These are phyloP conservation scores for Trametes meyenii DNA, from an alignment of 768 basidiomycete genomes.

Conservation along the genomic window DNA sequence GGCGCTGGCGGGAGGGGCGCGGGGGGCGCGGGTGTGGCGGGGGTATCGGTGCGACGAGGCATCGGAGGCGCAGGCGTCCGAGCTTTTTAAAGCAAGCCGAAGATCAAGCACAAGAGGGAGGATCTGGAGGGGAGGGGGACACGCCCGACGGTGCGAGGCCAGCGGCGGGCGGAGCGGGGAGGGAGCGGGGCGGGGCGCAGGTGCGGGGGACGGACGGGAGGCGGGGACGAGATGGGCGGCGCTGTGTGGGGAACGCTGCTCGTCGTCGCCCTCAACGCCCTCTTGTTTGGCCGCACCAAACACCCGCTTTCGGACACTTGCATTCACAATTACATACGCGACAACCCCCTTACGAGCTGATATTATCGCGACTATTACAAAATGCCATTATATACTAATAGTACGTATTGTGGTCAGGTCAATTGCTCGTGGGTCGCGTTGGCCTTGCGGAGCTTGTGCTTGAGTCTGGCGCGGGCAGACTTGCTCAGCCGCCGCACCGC, in stretches of 20 bases:
- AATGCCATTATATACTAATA: no score
- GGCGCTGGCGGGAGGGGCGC: slow-evolving; percentile 24
- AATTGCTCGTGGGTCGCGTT: neutral
- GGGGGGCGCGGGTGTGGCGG: slow-evolving; percentile 31
- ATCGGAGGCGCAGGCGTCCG: slow-evolving; percentile 34
- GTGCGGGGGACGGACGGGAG: neutral
- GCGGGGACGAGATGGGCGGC: neutral
- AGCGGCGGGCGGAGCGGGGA: neutral
- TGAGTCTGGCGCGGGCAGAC: slow-evolving; percentile 57
- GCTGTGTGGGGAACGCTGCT: slow-evolving; percentile 4
- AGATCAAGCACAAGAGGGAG: slow-evolving; percentile 26
- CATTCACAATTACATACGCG: neutral
- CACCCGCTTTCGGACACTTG: neutral
- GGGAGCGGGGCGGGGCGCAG: neutral
- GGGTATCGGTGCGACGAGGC: slow-evolving; percentile 37
- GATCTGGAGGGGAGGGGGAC: neutral
- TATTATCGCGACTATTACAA: no score
- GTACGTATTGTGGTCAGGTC: no score
- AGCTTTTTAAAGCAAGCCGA: slow-evolving; percentile 36
- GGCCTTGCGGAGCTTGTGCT: slow-evolving; percentile 45
- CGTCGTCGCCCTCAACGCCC: slow-evolving; percentile 6
- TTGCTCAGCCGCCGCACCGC: slow-evolving; percentile 55
- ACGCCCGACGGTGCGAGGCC: slow-evolving; percentile 4
- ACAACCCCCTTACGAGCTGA: neutral
- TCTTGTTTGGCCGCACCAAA: slow-evolving; percentile 7